These are phyloP conservation scores for Perkinsus chesapeaki DNA, from an alignment of 169 alveolate genomes.

Conservation along the genomic window DNA sequence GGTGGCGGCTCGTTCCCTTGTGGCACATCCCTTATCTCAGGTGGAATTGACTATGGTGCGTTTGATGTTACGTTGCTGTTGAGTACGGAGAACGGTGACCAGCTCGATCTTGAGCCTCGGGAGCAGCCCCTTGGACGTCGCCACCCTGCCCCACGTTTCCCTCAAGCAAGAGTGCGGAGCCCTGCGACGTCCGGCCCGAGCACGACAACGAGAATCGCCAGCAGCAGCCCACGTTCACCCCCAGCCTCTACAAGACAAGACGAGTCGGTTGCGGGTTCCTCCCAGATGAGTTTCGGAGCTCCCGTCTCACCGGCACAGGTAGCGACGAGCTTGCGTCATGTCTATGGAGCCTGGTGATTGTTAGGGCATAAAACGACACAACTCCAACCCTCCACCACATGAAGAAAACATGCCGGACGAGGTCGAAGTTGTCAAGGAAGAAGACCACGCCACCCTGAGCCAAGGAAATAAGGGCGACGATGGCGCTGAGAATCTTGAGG, in stretches of 20 bases:
- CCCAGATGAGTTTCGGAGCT: too few species aligned
- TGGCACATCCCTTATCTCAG: neutral
- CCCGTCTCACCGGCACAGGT: too few species aligned
- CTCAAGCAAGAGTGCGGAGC: neutral
- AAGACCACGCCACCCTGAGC: neutral
- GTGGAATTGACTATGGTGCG: neutral
- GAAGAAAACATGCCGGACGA: too few species aligned
- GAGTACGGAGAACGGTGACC: neutral
- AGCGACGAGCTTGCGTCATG: too few species aligned
- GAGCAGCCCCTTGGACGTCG: neutral
- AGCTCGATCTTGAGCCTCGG: neutral
- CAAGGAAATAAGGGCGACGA: neutral
- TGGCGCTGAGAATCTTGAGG: neutral
- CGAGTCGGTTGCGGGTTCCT: too few species aligned
- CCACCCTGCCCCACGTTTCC: too few species aligned
- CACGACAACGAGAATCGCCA: neutral
- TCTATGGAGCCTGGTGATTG: too few species aligned
- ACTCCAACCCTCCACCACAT: too few species aligned
- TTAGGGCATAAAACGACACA: too few species aligned
- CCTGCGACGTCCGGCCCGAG: neutral
- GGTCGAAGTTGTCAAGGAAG: neutral
- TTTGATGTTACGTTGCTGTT: neutral
- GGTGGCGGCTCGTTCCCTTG: neutral
- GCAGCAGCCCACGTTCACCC: neutral
- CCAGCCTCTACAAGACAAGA: neutral